Percentiles rank a stretch among this genome's conserved stretches.
Evolutionary conservation across 352 stramenopile species (phyloP).

Genomic region (Blastocystis hominis): DNA sequence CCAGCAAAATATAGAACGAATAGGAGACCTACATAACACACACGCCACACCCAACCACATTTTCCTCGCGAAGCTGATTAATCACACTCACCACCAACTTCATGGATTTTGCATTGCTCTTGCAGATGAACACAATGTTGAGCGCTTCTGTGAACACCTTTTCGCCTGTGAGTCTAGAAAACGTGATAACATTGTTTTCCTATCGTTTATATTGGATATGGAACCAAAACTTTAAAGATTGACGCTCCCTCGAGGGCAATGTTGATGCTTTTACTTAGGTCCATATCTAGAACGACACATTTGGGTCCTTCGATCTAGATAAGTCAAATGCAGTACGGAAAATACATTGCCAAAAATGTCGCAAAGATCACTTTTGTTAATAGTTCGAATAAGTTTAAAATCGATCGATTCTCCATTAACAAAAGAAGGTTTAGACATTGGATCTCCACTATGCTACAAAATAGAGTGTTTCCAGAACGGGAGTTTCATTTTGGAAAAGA

Average conservation of each 20-base stretch:
- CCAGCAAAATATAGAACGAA: constrained; percentile 14
- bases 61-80: background rate
- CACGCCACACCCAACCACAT: background rate
- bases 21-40: background rate
- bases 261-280: constrained; percentile 40
- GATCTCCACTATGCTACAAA: background rate
- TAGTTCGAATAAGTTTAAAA: background rate
- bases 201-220: background rate
- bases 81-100: background rate
- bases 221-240: constrained; percentile 22
- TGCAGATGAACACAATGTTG: constrained; percentile 30
- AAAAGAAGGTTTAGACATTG: constrained; percentile 3
- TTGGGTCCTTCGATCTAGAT: constrained; percentile 27
- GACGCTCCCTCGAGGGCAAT: constrained; percentile 9
- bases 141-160: background rate
- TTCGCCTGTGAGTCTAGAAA: constrained; percentile 9
- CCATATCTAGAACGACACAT: constrained; percentile 49
- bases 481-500: constrained; percentile 14
- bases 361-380: constrained; percentile 15
- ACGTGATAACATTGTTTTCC: constrained; percentile 41
- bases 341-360: background rate
- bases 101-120: background rate
- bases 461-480: background rate
- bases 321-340: background rate
- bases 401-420: constrained; percentile 32